phyloP scores from a whole-genome alignment of 176 grass and related monocot species.

The Juncus inflexus region DNA sequence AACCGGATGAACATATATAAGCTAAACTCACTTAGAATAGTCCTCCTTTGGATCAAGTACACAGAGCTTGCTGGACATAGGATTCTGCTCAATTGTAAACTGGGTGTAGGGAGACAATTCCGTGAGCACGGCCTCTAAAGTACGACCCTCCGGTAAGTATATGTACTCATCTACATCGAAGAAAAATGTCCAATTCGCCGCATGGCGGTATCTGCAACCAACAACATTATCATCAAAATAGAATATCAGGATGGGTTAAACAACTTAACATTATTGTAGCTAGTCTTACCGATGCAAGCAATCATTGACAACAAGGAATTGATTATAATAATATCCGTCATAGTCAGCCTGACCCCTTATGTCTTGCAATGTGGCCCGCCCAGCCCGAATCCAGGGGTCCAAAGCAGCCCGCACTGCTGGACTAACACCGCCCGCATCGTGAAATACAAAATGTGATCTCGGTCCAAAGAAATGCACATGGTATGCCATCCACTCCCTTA shows the following conservation, averaged over 20 bases:
- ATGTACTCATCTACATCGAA: conserved; percentile 97
- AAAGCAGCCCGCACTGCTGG: conserved; percentile 63
- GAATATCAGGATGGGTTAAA: not conserved
- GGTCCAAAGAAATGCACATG: conserved; percentile 77
- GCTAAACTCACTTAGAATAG: conserved; percentile 45
- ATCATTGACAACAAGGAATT: conserved; percentile 91
- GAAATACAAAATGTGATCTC: conserved; percentile 84
- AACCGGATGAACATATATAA: not conserved
- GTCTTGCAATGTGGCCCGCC: conserved; percentile 86
- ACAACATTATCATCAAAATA: not conserved
- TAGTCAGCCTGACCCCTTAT: conserved; percentile 68
- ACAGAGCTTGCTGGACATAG: conserved; percentile 81
- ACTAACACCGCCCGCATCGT: conserved; percentile 67
- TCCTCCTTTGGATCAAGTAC: conserved; percentile 39
- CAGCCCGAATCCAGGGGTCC: conserved; percentile 62
- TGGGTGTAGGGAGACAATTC: conserved; percentile 68
- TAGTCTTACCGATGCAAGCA: conserved; percentile 48
- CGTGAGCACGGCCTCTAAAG: conserved; percentile 44
- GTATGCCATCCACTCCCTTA: conserved; percentile 96
- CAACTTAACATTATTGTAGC: not conserved
- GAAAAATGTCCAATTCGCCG: conserved; percentile 87
- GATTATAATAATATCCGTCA: conserved; percentile 87
- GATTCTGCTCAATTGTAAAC: conserved; percentile 96
- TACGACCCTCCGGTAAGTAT: conserved; percentile 50
- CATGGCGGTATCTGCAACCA: conserved; percentile 45